Percentiles rank a stretch among this genome's conserved stretches.
Evolutionary conservation across 306 rosid genomes (phyloP).

Genomic region (Castanopsis chinensis): DNA sequence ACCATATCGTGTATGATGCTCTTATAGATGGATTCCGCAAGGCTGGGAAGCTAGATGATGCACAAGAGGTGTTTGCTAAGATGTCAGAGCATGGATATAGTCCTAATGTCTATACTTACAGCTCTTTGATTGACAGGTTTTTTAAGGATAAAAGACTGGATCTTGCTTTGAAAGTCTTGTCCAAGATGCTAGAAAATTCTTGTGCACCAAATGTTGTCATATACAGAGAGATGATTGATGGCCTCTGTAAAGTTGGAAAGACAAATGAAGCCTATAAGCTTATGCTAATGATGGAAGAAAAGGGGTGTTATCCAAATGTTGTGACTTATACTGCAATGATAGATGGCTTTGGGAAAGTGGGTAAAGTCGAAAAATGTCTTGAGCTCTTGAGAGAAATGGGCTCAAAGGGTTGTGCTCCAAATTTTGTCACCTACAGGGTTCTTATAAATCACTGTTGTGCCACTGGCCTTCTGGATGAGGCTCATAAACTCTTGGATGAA

Average conservation of each 20-base stretch:
- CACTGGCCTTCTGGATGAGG: constrained; percentile 66
- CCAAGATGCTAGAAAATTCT: too few relatives aligned
- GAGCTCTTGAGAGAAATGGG: constrained; percentile 70
- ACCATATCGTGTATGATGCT: too few relatives aligned
- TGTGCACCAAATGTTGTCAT: too few relatives aligned
- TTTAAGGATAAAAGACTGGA: too few relatives aligned
- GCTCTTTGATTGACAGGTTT: constrained; percentile 72
- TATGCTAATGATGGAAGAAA: constrained; percentile 83
- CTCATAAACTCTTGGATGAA: constrained; percentile 69
- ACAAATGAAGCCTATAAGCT: constrained; percentile 78
- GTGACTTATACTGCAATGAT: constrained; percentile 88
- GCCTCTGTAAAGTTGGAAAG: constrained; percentile 55
- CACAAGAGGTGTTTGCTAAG: constrained; percentile 70
- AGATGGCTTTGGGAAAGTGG: constrained; percentile 74
- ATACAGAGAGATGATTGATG: too few relatives aligned
- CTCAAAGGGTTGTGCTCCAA: constrained; percentile 83
- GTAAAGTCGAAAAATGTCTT: constrained; percentile 65
- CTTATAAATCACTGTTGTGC: constrained; percentile 80
- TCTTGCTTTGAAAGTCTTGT: too few relatives aligned
- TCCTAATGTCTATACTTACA: constrained; percentile 74
- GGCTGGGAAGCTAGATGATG: constrained; percentile 47
- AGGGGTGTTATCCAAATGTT: constrained; percentile 71
- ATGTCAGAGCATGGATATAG: constrained; percentile 71
- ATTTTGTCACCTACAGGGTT: constrained; percentile 75
- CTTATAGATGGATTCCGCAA: too few relatives aligned